Evolutionary conservation across 805 yeast species (phyloP).

Genomic region (Tanozyma kutaoensis): DNA sequence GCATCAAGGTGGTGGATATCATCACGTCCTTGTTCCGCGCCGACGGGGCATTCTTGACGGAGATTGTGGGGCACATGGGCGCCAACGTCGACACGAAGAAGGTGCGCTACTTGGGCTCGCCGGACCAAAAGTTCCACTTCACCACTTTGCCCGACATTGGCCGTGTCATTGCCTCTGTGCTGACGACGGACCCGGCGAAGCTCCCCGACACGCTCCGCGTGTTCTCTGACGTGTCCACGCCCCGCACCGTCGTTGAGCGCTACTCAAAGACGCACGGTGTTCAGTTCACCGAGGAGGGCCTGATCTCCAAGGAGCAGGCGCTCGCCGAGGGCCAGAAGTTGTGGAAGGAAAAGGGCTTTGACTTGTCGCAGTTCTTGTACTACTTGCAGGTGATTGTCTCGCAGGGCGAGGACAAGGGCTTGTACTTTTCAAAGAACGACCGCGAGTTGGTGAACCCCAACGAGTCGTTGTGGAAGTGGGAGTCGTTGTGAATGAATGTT

Average conservation of each 20-base stretch:
- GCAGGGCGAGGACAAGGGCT: slow-evolving; percentile 29
- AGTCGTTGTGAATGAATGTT: slow-evolving; percentile 10
- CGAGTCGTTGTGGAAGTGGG: slow-evolving; percentile 37
- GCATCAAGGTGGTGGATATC: slow-evolving; percentile 35
- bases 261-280: too few species aligned
- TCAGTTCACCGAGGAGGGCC: slow-evolving; percentile 15
- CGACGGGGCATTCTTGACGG: slow-evolving; percentile 21
- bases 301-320: slow-evolving; percentile 11
- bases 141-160: slow-evolving; percentile 27
- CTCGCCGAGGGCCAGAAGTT: slow-evolving; percentile 15
- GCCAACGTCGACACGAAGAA: slow-evolving; percentile 25
- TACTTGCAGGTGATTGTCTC: slow-evolving; percentile 18
- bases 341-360: slow-evolving; percentile 13
- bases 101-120: slow-evolving; percentile 23
- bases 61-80: slow-evolving; percentile 15
- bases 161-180: slow-evolving; percentile 18
- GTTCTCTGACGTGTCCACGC: slow-evolving; percentile 22
- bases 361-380: slow-evolving; percentile 17
- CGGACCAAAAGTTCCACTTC: slow-evolving; percentile 9
- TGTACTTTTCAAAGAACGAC: slow-evolving; percentile 15
- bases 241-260: too few species aligned
- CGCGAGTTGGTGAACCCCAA: slow-evolving; percentile 33
- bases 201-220: slow-evolving; percentile 33
- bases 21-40: slow-evolving; percentile 23
- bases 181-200: slow-evolving; percentile 19